Conservation (phyloP, 805 yeast species). For the Starmerella geochares region DNA sequence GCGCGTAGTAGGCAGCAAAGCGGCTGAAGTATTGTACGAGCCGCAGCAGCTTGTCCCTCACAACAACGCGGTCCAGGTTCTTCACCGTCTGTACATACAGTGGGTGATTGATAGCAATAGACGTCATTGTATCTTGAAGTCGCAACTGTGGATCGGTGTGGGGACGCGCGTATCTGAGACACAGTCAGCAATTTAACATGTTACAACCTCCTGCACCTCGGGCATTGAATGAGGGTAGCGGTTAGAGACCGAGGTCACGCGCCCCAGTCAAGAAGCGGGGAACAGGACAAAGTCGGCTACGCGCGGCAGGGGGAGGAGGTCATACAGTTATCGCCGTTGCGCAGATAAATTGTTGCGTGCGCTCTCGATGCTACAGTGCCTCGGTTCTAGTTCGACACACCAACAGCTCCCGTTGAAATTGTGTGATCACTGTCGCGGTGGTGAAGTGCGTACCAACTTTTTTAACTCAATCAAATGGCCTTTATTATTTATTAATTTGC, state of each 20-base stretch:
- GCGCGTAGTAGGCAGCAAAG: conserved; percentile 54
- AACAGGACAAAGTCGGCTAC: too few species aligned
- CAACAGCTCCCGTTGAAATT: too few species aligned
- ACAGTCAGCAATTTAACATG: not conserved
- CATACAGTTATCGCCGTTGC: too few species aligned
- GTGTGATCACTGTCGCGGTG: too few species aligned
- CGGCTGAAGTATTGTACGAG: conserved; percentile 70
- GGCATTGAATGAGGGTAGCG: not conserved
- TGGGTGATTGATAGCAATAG: conserved; percentile 22
- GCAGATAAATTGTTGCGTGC: too few species aligned
- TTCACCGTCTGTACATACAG: conserved; percentile 19
- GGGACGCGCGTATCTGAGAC: not conserved
- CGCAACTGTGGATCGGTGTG: not conserved
- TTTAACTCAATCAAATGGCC: too few species aligned
- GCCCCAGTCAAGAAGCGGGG: conserved; percentile 3
- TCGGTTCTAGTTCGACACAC: too few species aligned
- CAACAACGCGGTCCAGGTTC: conserved; percentile 36
- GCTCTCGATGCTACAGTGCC: too few species aligned
- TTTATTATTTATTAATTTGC: too few species aligned
- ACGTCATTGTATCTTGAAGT: conserved; percentile 1
- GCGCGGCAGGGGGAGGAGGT: too few species aligned
- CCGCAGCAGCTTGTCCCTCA: conserved; percentile 73
- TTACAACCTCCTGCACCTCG: not conserved
- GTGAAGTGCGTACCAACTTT: too few species aligned
- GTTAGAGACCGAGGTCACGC: conserved; percentile 6